These are phyloP conservation scores for Phoma sp. DNA, from an alignment of 2,329 filamentous ascomycete species.

Conservation along the genomic window DNA sequence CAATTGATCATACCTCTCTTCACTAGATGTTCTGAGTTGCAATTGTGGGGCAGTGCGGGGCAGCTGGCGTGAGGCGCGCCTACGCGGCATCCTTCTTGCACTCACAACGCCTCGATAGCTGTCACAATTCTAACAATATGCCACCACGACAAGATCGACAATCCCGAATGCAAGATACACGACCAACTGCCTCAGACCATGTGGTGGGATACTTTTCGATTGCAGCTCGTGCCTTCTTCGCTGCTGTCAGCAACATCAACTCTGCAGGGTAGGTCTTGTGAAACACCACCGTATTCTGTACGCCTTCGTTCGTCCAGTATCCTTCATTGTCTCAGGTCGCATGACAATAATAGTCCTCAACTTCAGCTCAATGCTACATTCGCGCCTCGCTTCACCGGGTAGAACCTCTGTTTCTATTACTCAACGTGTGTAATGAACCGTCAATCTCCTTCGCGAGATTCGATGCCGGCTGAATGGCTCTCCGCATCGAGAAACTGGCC, in stretches of 20 bases:
- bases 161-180: neutral
- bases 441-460: conserved; percentile 38
- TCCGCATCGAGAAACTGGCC: neutral
- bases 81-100: too few relatives aligned
- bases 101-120: too few relatives aligned
- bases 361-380: conserved; percentile 7
- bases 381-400: conserved; percentile 13
- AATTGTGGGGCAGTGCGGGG: too few relatives aligned
- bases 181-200: neutral
- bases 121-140: too few relatives aligned
- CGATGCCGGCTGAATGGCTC: conserved; percentile 27
- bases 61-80: too few relatives aligned
- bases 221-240: neutral
- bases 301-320: neutral
- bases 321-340: neutral
- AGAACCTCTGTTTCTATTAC: conserved; percentile 21
- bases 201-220: neutral
- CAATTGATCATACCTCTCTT: too few relatives aligned
- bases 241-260: neutral
- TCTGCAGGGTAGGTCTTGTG: neutral
- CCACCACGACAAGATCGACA: too few relatives aligned
- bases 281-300: neutral
- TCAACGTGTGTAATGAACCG: conserved; percentile 41
- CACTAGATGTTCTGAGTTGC: too few relatives aligned
- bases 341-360: neutral